Evolutionary conservation across 2,329 filamentous ascomycete genomes (phyloP).

Genomic region (Aureobasidium sp.): DNA sequence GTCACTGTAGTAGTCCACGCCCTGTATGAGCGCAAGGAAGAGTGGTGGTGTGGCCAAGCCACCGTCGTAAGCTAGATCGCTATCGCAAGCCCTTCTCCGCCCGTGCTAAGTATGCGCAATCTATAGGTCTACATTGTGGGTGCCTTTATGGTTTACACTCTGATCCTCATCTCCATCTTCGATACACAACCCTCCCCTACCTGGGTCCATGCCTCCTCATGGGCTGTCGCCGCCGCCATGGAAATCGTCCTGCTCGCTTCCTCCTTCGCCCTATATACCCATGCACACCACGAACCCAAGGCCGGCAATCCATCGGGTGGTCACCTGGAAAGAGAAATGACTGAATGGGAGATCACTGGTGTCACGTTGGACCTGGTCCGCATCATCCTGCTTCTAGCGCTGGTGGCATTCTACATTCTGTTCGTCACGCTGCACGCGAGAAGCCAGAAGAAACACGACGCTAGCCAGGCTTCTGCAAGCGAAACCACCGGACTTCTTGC

Average conservation of each 20-base stretch:
- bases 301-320: conserved; percentile 37
- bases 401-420: conserved; percentile 51
- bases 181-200: conserved; percentile 77
- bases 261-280: conserved; percentile 59
- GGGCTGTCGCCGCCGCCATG: conserved; percentile 62
- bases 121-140: conserved; percentile 73
- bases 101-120: conserved; percentile 9
- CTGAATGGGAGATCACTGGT: conserved; percentile 56
- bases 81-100: neutral
- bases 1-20: conserved; percentile 66
- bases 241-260: conserved; percentile 64
- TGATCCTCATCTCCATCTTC: conserved; percentile 77
- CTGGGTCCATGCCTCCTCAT: conserved; percentile 68
- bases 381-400: conserved; percentile 53
- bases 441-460: conserved; percentile 31
- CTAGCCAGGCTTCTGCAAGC: conserved; percentile 35
- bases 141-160: conserved; percentile 77
- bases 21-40: conserved; percentile 52
- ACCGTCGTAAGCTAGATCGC: conserved; percentile 53
- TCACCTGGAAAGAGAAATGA: conserved; percentile 32
- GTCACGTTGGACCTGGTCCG: conserved; percentile 59
- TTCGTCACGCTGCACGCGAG: conserved; percentile 37
- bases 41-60: conserved; percentile 77
- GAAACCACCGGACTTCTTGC: conserved; percentile 58
- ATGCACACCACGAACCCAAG: conserved; percentile 55